phyloP scores from a whole-genome alignment of 805 yeast genomes.

The Teunomyces stri region DNA sequence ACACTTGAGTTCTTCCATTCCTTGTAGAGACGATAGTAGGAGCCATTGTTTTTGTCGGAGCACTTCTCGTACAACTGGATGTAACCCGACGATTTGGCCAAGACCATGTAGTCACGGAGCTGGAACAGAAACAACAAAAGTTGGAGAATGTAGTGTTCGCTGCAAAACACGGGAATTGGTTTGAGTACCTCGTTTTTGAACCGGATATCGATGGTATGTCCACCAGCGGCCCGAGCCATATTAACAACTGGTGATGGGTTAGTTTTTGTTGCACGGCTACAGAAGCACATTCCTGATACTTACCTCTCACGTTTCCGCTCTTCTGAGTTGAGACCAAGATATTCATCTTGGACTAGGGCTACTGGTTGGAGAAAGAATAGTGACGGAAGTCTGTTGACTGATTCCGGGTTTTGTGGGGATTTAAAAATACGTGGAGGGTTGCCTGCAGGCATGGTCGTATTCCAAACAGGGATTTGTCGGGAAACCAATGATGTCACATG shows the following conservation, averaged over 20 bases:
- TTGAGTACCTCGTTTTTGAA: slow-evolving; percentile 16
- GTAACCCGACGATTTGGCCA: slow-evolving; percentile 25
- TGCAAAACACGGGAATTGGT: slow-evolving; percentile 11
- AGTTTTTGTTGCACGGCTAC: slow-evolving; percentile 4
- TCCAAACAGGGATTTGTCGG: background rate
- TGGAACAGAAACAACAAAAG: slow-evolving; percentile 19
- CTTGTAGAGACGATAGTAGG: slow-evolving; percentile 22
- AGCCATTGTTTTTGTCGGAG: background rate
- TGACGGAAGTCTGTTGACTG: background rate
- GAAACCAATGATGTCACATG: background rate
- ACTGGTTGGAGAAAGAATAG: slow-evolving; percentile 1
- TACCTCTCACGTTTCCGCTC: slow-evolving; percentile 17
- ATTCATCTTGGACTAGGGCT: slow-evolving; percentile 9
- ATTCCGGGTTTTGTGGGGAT: slow-evolving; percentile 2
- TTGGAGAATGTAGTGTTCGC: slow-evolving; percentile 19
- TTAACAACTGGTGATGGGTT: slow-evolving; percentile 17
- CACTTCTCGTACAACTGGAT: slow-evolving; percentile 27
- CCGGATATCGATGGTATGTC: slow-evolving; percentile 7
- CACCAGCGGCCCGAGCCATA: slow-evolving; percentile 10
- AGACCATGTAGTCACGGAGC: slow-evolving; percentile 19
- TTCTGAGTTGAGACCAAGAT: slow-evolving; percentile 14
- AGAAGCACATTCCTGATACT: slow-evolving; percentile 2
- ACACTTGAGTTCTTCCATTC: slow-evolving; percentile 33
- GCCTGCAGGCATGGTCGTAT: background rate
- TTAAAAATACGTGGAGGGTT: background rate